Conservation (phyloP, 495 filamentous ascomycete genomes). For the Daldinia loculata region DNA sequence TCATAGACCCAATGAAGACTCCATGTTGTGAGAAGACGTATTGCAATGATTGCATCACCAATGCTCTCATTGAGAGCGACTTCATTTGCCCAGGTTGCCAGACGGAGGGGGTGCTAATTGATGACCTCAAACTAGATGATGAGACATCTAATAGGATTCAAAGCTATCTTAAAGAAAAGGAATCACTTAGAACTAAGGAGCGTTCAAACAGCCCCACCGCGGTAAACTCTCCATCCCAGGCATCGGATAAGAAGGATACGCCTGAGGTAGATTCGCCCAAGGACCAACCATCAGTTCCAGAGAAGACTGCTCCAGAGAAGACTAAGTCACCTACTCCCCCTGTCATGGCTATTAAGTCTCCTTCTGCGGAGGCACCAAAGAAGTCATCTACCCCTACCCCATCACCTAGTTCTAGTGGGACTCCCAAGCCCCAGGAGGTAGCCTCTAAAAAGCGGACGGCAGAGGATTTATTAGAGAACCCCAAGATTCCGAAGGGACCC, state of each 20-base stretch:
- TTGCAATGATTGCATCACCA: slow-evolving; percentile 98
- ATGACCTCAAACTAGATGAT: slow-evolving; percentile 84
- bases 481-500: slow-evolving; percentile 68
- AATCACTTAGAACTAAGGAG: slow-evolving; percentile 63
- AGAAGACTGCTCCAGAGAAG: slow-evolving; percentile 44
- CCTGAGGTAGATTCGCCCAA: slow-evolving; percentile 30
- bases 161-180: slow-evolving; percentile 76
- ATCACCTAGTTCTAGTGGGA: slow-evolving; percentile 45
- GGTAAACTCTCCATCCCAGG: slow-evolving; percentile 44
- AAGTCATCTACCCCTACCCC: slow-evolving; percentile 40
- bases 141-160: slow-evolving; percentile 80
- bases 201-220: slow-evolving; percentile 50
- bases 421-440: slow-evolving; percentile 52
- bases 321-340: slow-evolving; percentile 52
- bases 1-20: slow-evolving; percentile 96
- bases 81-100: slow-evolving; percentile 92
- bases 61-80: slow-evolving; percentile 96
- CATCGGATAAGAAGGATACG: slow-evolving; percentile 37
- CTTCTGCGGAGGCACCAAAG: slow-evolving; percentile 28
- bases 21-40: slow-evolving; percentile 97
- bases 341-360: slow-evolving; percentile 39
- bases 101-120: slow-evolving; percentile 88
- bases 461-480: slow-evolving; percentile 73
- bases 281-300: slow-evolving; percentile 27
- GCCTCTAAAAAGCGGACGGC: slow-evolving; percentile 80